These are phyloP conservation scores for Astrothelium subdiscretum DNA, from an alignment of 495 filamentous ascomycete species.

Conservation along the genomic window DNA sequence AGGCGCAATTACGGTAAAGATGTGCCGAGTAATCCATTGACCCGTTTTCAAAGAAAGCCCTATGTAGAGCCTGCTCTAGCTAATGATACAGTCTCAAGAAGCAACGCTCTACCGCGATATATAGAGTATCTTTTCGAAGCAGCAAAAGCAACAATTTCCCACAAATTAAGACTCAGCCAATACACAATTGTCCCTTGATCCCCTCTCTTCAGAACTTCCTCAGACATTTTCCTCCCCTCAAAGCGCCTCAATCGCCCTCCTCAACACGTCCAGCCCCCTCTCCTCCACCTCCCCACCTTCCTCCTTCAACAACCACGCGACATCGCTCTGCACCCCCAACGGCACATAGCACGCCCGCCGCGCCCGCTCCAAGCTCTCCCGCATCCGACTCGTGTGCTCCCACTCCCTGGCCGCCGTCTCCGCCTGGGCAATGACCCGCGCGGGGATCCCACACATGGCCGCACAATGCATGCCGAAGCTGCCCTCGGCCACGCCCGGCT, in stretches of 20 bases:
- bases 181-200: neutral
- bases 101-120: neutral
- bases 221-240: conserved; percentile 28
- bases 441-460: conserved; percentile 89
- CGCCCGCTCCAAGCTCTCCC: conserved; percentile 74
- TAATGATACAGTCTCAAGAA: neutral
- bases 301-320: conserved; percentile 65
- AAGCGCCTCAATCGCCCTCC: conserved; percentile 65
- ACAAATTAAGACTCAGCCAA: neutral
- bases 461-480: conserved; percentile 99
- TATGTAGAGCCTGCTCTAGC: neutral
- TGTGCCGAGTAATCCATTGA: neutral
- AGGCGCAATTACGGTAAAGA: neutral
- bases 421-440: conserved; percentile 70
- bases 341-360: conserved; percentile 68
- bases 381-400: conserved; percentile 86
- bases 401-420: conserved; percentile 86
- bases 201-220: neutral
- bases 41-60: too few species aligned
- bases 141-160: neutral
- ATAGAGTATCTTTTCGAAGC: neutral
- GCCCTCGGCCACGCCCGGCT: conserved; percentile 90
- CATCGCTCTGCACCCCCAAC: conserved; percentile 82
- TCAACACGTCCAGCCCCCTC: conserved; percentile 53
- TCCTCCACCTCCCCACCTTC: conserved; percentile 29